These are phyloP conservation scores for Triticum monococcum DNA, from an alignment of 176 grass and related monocot genomes.

Conservation along the genomic window DNA sequence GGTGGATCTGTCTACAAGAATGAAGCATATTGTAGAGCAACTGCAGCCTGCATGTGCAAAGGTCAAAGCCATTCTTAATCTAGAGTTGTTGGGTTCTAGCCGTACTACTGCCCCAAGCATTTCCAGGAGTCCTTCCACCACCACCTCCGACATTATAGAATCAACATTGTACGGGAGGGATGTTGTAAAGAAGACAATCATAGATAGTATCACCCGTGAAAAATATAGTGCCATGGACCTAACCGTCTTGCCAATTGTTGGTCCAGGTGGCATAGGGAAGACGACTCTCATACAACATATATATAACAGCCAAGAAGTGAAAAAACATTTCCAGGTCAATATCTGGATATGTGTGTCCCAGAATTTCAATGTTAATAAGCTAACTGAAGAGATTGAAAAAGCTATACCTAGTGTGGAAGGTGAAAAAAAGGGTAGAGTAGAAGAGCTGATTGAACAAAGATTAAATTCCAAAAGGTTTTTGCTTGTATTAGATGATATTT, in stretches of 20 bases:
- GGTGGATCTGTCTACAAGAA: background rate
- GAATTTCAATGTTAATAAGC: background rate
- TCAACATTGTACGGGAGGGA: conserved; percentile 25
- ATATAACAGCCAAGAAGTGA: background rate
- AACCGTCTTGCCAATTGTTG: background rate
- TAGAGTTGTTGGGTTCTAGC: background rate
- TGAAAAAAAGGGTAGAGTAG: background rate
- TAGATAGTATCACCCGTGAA: background rate
- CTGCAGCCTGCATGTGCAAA: background rate
- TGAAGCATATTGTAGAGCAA: background rate
- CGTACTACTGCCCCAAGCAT: no score
- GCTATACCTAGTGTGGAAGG: background rate
- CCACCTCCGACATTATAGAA: background rate
- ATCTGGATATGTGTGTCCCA: conserved; percentile 16
- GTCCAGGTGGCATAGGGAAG: background rate
- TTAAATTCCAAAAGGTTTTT: background rate
- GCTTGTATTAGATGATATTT: conserved; percentile 19
- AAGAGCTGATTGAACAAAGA: background rate
- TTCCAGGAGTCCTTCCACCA: background rate
- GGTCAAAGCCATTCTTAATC: background rate
- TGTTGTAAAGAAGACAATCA: fast-evolving
- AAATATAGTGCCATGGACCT: background rate
- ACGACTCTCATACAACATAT: background rate
- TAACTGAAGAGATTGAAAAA: background rate
- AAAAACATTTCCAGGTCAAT: background rate